A percentile compares a stretch with the other conserved stretches of the same genome.
These are phyloP conservation scores for Toxicodendron radicans DNA, from an alignment of 345 rosid genomes.

Conservation along the genomic window DNA sequence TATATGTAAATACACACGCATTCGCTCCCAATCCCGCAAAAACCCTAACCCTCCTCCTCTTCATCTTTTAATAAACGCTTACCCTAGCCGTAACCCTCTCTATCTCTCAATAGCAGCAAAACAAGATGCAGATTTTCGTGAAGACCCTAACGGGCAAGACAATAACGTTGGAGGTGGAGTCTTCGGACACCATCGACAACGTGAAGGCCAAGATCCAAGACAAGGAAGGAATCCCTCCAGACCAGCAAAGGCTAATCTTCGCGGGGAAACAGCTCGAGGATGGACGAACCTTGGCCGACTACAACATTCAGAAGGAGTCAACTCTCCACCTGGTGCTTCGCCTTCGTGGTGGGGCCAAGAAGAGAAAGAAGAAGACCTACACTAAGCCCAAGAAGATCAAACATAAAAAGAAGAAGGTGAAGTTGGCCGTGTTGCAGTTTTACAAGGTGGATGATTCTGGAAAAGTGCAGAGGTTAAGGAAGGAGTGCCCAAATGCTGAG, in stretches of 20 bases:
- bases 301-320: conserved; percentile 59
- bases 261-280: conserved; percentile 76
- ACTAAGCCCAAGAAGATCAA: conserved; percentile 75
- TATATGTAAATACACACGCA: neutral
- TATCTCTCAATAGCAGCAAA: neutral
- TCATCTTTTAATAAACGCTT: neutral
- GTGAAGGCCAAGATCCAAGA: conserved; percentile 75
- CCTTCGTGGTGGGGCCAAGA: conserved; percentile 56
- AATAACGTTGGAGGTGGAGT: conserved; percentile 68
- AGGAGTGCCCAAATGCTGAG: conserved; percentile 64
- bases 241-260: conserved; percentile 69
- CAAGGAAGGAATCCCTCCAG: conserved; percentile 68
- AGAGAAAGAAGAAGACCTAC: conserved; percentile 76
- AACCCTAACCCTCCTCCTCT: neutral
- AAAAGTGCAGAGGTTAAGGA: conserved; percentile 61
- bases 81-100: conserved; percentile 16
- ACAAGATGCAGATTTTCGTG: conserved; percentile 74
- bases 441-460: conserved; percentile 68
- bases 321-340: conserved; percentile 55
- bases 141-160: conserved; percentile 82
- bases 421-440: conserved; percentile 65
- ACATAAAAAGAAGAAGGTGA: conserved; percentile 71
- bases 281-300: conserved; percentile 53
- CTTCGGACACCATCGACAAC: conserved; percentile 68
- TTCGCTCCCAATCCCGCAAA: neutral